Base-by-base conservation (phyloP, 495 filamentous ascomycete genomes). In the Penicillium bialowiezense region DNA sequence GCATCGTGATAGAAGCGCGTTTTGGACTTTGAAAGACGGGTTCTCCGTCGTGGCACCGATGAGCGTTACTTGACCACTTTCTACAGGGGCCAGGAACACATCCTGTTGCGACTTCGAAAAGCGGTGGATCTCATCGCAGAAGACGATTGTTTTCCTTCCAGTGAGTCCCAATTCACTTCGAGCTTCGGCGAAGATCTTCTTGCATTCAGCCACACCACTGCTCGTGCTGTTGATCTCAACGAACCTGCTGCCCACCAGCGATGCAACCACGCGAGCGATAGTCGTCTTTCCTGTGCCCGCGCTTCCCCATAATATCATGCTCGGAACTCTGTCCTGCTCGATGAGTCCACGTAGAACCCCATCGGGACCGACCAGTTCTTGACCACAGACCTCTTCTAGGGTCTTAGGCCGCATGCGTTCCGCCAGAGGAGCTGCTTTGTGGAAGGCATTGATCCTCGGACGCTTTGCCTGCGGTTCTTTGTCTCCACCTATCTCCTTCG, bases 21-120 rank as follows among this genome's bases (percentile, higher is more conserved):
- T 85, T 58, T 95, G 87, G 35, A 98, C 82, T 62, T 96, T 96
- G 74, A 98, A 98, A 18, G 85, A 89, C 0, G 93, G 93, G 61
- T 98, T 98, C 63, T 98, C 93, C 2, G 93, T 98, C 7, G 93
- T 97, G 20, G 93, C 93, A 20, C 91, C 93, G 52, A 97, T 95
- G 33, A 98, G 75, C 6, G 90, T 95, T 55, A 97, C 83, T 26
- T 88, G 86, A 7, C 93, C 93, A 8, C 86, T 85, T 60, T 98
- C 93, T 3, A 98, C 93, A 0, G 92, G 91, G 4, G 88, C 90
- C 7, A 98, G 68, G 55, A 97, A 97, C 2, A 96, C 89, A 70
- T 98, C 93, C 55, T 98, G 93, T 65, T 98, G 93, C 0, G 84
- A 73, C 63, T 96, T 97, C 40, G 81, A 88, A 72, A 97, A 97